phyloP scores from a whole-genome alignment of 805 yeast genomes.

The Myxozyma udenii region DNA sequence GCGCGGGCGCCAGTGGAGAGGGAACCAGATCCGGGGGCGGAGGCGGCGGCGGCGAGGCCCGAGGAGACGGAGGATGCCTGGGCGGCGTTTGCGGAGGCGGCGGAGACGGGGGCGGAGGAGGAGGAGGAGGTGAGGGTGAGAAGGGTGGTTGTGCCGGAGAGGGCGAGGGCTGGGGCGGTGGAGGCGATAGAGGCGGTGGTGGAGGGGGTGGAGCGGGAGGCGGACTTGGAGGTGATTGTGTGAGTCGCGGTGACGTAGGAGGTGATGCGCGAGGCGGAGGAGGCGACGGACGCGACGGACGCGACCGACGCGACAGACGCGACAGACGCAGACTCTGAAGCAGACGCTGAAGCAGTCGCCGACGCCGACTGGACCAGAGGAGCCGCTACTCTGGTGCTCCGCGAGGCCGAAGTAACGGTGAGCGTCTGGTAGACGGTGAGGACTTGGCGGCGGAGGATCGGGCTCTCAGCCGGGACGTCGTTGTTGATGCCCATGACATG shows the following conservation, averaged over 20 bases:
- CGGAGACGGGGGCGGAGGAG: constrained; percentile 69
- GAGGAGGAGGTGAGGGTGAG: constrained; percentile 33
- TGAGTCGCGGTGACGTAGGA: background rate
- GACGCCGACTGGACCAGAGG: constrained; percentile 3
- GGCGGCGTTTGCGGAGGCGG: constrained; percentile 1
- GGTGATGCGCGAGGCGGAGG: background rate
- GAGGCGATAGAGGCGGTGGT: background rate
- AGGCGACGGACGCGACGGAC: constrained; percentile 1
- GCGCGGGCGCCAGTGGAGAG: constrained; percentile 27
- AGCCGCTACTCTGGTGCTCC: no score
- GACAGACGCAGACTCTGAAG: constrained; percentile 5
- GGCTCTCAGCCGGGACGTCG: constrained; percentile 3
- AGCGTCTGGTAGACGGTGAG: constrained; percentile 21
- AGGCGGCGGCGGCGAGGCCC: constrained; percentile 49
- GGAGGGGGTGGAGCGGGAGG: constrained; percentile 46
- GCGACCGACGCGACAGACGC: constrained; percentile 1
- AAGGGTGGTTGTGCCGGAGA: background rate
- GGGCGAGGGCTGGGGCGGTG: background rate
- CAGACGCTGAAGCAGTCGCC: constrained; percentile 12
- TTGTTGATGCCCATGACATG: constrained; percentile 4
- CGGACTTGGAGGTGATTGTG: constrained; percentile 72
- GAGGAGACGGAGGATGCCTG: constrained; percentile 41
- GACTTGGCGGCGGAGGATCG: constrained; percentile 23
- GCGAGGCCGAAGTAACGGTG: constrained; percentile 26
- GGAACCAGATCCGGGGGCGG: constrained; percentile 6